phyloP scores from a whole-genome alignment of 2,329 filamentous ascomycete genomes.

The Hortaea werneckii region DNA sequence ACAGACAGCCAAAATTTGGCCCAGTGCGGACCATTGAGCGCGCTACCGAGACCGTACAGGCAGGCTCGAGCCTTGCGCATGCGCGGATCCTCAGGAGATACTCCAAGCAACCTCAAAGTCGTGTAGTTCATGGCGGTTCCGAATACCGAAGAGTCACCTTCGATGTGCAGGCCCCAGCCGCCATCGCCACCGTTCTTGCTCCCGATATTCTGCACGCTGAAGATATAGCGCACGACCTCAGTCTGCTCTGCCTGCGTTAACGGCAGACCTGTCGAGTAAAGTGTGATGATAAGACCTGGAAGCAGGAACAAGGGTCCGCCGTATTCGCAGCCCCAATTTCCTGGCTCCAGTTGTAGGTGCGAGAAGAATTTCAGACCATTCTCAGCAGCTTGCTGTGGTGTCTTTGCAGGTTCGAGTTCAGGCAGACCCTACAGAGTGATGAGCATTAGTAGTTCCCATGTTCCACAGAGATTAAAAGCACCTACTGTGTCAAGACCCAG shows the following conservation, averaged over 20 bases:
- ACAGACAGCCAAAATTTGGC: constrained; percentile 91
- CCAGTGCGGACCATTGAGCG: constrained; percentile 81
- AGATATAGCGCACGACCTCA: constrained; percentile 88
- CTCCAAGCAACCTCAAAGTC: constrained; percentile 67
- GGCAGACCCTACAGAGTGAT: constrained; percentile 31
- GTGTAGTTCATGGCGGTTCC: constrained; percentile 86
- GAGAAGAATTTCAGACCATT: constrained; percentile 88
- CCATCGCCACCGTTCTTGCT: constrained; percentile 58
- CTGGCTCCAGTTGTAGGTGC: constrained; percentile 74
- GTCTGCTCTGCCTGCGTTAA: constrained; percentile 70
- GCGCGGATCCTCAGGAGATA: constrained; percentile 68
- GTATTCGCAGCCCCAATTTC: constrained; percentile 96
- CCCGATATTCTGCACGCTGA: constrained; percentile 60
- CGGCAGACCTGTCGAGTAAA: constrained; percentile 81
- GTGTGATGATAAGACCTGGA: constrained; percentile 72
- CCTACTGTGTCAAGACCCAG: constrained; percentile 68
- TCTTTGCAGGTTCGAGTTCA: constrained; percentile 58
- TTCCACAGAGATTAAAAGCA: background rate
- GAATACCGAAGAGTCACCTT: constrained; percentile 85
- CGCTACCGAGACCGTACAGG: constrained; percentile 77
- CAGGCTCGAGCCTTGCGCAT: constrained; percentile 77
- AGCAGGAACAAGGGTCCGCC: constrained; percentile 94
- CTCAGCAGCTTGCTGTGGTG: constrained; percentile 62
- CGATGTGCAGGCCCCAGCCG: constrained; percentile 95
- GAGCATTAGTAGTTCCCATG: background rate